Evolutionary conservation across 2,329 filamentous ascomycete species (phyloP).

Genomic region (Cladosporium oxysporum): DNA sequence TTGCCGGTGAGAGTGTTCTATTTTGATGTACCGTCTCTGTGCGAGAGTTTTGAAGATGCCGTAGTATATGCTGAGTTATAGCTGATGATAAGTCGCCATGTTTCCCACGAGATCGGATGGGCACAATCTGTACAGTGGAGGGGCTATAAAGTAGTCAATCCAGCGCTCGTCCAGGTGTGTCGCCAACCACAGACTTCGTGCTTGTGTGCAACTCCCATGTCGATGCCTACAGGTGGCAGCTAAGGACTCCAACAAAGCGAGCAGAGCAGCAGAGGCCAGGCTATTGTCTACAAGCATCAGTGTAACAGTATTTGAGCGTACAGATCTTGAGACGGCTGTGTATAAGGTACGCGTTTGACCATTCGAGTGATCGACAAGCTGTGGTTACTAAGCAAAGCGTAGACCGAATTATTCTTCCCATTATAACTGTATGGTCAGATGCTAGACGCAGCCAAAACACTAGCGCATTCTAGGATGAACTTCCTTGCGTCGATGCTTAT

Average conservation of each 20-base stretch:
- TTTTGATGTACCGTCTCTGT: background rate
- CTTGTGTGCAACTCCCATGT: background rate
- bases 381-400: background rate
- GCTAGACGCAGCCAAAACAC: background rate
- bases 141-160: background rate
- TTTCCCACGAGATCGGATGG: background rate
- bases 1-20: background rate
- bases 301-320: background rate
- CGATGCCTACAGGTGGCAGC: background rate
- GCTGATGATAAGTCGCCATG: background rate
- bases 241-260: background rate
- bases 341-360: background rate
- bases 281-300: background rate
- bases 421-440: background rate
- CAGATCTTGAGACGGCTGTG: background rate
- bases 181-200: background rate
- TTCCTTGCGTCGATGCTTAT: background rate
- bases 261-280: background rate
- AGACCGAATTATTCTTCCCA: background rate
- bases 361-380: background rate
- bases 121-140: background rate
- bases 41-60: background rate
- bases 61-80: background rate
- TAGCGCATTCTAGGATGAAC: background rate
- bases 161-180: background rate